These are phyloP conservation scores for Globisporangium cederbergense DNA, from an alignment of 352 stramenopile genomes.

Conservation along the genomic window DNA sequence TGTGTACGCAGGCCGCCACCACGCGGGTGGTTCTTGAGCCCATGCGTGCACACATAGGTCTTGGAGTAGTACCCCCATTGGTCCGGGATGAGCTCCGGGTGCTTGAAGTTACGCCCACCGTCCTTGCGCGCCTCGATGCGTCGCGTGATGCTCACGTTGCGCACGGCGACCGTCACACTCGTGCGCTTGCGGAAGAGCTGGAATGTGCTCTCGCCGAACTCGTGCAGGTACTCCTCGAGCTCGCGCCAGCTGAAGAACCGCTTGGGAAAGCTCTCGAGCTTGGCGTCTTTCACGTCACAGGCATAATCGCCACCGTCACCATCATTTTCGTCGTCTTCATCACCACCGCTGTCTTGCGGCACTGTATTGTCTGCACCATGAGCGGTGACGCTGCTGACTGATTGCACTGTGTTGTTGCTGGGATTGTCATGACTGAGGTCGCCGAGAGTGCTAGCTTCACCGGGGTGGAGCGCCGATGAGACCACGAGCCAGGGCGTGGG, in stretches of 20 bases:
- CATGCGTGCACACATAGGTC: slow-evolving; percentile 70
- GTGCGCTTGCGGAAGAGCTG: slow-evolving; percentile 30
- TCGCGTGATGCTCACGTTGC: slow-evolving; percentile 50
- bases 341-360: background rate
- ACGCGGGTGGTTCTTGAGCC: slow-evolving; percentile 59
- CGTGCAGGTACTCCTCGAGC: slow-evolving; percentile 7
- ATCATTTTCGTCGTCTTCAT: background rate
- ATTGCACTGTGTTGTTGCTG: no score
- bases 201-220: slow-evolving; percentile 12
- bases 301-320: background rate
- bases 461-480: slow-evolving; percentile 2
- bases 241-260: slow-evolving; percentile 6
- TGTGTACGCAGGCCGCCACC: slow-evolving; percentile 63
- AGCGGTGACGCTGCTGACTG: background rate
- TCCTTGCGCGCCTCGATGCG: slow-evolving; percentile 26
- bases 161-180: slow-evolving; percentile 54
- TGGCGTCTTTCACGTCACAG: background rate
- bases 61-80: slow-evolving; percentile 71
- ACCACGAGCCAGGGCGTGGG: slow-evolving; percentile 11
- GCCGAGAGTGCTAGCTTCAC: background rate
- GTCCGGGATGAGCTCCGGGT: slow-evolving; percentile 33
- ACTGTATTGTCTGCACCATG: background rate
- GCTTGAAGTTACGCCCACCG: slow-evolving; percentile 8
- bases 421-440: background rate
- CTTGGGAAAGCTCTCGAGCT: slow-evolving; percentile 9